Evolutionary conservation across 768 basidiomycete species (phyloP).

Genomic region (Tulasnella sp.): DNA sequence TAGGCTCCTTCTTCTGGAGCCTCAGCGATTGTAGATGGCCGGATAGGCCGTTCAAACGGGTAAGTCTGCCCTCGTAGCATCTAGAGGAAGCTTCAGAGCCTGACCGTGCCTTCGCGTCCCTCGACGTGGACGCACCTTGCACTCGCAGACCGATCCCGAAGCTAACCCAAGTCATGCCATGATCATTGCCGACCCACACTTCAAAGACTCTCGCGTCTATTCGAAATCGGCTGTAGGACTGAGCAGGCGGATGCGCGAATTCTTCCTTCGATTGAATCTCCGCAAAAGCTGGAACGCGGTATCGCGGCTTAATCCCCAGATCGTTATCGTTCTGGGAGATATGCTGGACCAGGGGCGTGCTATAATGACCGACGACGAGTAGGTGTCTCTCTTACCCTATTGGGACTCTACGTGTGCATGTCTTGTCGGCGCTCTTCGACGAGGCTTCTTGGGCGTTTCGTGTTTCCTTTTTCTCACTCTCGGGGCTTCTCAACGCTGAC

Average conservation of each 20-base stretch:
- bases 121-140: slow-evolving; percentile 30
- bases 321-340: slow-evolving; percentile 80
- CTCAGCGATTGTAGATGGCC: slow-evolving; percentile 60
- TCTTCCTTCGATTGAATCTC: slow-evolving; percentile 75
- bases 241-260: slow-evolving; percentile 55
- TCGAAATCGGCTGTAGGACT: slow-evolving; percentile 47
- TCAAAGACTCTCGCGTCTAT: slow-evolving; percentile 73
- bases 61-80: slow-evolving; percentile 29
- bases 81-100: not conserved
- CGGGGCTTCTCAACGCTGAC: not conserved
- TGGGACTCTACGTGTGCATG: not conserved
- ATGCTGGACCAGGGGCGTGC: slow-evolving; percentile 85
- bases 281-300: slow-evolving; percentile 79
- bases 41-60: slow-evolving; percentile 35
- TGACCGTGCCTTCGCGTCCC: slow-evolving; percentile 35
- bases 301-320: slow-evolving; percentile 57
- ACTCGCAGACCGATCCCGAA: slow-evolving; percentile 22
- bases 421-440: not conserved
- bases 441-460: not conserved
- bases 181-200: slow-evolving; percentile 85
- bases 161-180: slow-evolving; percentile 54
- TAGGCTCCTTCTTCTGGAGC: slow-evolving; percentile 51
- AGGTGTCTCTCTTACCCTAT: slow-evolving; percentile 37
- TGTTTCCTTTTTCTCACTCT: not conserved
- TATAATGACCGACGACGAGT: slow-evolving; percentile 64